A percentile compares a stretch with the other conserved stretches of the same genome.
Evolutionary conservation across 345 rosid genomes (phyloP).

Genomic region (Eucalyptus melliodora): DNA sequence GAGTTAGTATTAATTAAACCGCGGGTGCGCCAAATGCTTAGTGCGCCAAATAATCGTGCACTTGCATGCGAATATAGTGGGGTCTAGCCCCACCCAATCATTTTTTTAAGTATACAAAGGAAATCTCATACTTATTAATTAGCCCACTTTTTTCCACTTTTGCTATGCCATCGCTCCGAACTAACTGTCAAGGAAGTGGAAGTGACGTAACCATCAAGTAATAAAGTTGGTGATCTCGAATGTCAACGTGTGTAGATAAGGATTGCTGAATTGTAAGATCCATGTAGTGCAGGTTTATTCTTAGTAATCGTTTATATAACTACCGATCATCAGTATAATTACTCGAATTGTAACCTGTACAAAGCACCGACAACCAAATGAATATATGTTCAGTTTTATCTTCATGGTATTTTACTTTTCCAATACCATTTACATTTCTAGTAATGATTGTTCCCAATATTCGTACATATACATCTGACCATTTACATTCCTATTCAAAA

Average conservation of each 20-base stretch:
- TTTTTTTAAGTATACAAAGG: no score
- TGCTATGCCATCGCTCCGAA: background rate
- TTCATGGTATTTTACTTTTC: background rate
- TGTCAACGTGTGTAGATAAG: background rate
- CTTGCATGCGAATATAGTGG: rapidly evolving
- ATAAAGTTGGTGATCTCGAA: background rate
- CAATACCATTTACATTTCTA: background rate
- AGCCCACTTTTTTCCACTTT: rapidly evolving
- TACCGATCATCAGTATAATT: background rate
- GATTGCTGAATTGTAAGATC: background rate
- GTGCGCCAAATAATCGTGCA: no score
- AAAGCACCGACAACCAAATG: background rate
- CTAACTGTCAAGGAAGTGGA: background rate
- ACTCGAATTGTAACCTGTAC: background rate
- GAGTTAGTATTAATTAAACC: no score
- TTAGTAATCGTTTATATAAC: background rate
- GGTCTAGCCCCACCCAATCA: no score
- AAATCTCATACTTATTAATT: no score
- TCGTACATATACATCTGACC: background rate
- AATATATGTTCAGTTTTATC: background rate
- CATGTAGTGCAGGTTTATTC: background rate
- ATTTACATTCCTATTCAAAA: background rate
- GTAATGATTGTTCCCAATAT: background rate
- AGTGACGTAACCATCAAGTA: background rate
- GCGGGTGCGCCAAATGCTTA: no score